These are phyloP conservation scores for Syzygium aqueum DNA, from an alignment of 345 rosid genomes.

Conservation along the genomic window DNA sequence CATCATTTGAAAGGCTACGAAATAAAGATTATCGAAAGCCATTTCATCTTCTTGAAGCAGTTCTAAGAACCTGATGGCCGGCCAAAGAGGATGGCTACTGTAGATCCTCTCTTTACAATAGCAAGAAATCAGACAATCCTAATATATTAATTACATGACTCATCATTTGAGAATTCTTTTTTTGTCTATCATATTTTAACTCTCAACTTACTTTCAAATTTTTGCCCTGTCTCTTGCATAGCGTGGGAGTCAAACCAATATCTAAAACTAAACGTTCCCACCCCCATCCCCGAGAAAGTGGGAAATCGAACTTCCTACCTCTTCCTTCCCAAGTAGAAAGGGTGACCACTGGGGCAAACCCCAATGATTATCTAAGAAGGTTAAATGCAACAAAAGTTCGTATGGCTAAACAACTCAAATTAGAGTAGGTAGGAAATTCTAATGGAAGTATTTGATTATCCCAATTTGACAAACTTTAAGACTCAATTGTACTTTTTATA, in stretches of 20 bases:
- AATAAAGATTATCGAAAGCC: constrained; percentile 79
- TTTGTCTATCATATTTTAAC: too few relatives aligned
- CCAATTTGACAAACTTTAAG: too few relatives aligned
- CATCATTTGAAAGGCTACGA: constrained; percentile 69
- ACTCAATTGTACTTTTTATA: too few relatives aligned
- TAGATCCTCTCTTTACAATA: background rate
- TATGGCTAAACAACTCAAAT: background rate
- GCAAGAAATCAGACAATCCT: background rate
- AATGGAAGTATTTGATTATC: too few relatives aligned
- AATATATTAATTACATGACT: background rate
- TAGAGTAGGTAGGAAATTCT: background rate
- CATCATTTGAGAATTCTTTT: background rate
- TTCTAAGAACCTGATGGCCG: constrained; percentile 48
- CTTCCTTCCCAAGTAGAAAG: too few relatives aligned
- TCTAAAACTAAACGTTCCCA: too few relatives aligned
- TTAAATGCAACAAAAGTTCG: background rate
- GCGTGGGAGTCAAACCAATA: too few relatives aligned
- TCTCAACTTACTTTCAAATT: too few relatives aligned
- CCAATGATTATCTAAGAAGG: background rate
- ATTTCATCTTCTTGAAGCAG: constrained; percentile 59
- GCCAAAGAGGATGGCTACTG: constrained; percentile 44
- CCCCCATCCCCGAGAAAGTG: too few relatives aligned
- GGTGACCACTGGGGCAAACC: too few relatives aligned
- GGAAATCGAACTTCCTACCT: too few relatives aligned
- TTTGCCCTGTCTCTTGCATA: too few relatives aligned